Conservation (phyloP, 768 basidiomycete genomes). For the Rhizopogon vinicolor region DNA sequence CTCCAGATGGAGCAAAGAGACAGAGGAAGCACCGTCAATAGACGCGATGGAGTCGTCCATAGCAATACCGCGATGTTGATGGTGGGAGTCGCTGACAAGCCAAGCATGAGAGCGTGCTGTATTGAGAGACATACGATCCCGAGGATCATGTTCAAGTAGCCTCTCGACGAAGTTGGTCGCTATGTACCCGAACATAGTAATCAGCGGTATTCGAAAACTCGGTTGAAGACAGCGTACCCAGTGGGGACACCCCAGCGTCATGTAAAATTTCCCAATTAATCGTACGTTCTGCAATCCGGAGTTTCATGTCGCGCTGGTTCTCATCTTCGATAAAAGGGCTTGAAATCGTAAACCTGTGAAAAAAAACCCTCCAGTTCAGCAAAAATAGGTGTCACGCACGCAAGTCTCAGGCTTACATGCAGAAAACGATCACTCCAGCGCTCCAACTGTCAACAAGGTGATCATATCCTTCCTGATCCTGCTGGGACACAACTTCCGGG, state of each 20-base stretch:
- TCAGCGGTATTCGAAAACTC: neutral
- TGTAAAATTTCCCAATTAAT: conserved; percentile 60
- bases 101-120: conserved; percentile 74
- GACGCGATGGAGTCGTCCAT: conserved; percentile 15
- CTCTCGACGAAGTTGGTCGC: conserved; percentile 61
- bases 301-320: conserved; percentile 51
- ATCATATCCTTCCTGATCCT: conserved; percentile 68
- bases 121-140: conserved; percentile 62
- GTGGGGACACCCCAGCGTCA: conserved; percentile 31
- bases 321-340: conserved; percentile 81
- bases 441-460: conserved; percentile 95
- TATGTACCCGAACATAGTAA: conserved; percentile 32
- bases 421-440: conserved; percentile 90
- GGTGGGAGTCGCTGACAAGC: conserved; percentile 35
- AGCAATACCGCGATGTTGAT: conserved; percentile 4
- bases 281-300: conserved; percentile 50
- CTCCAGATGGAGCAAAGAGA: neutral
- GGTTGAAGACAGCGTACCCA: conserved; percentile 35
- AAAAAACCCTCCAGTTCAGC: neutral
- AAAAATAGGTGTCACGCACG: conserved; percentile 6
- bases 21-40: conserved; percentile 9
- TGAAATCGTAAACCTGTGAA: conserved; percentile 63
- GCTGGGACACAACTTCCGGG: conserved; percentile 80
- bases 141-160: conserved; percentile 65
- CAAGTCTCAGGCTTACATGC: conserved; percentile 55